phyloP scores from a whole-genome alignment of 495 filamentous ascomycete species.

The Articulospora tetracladia region DNA sequence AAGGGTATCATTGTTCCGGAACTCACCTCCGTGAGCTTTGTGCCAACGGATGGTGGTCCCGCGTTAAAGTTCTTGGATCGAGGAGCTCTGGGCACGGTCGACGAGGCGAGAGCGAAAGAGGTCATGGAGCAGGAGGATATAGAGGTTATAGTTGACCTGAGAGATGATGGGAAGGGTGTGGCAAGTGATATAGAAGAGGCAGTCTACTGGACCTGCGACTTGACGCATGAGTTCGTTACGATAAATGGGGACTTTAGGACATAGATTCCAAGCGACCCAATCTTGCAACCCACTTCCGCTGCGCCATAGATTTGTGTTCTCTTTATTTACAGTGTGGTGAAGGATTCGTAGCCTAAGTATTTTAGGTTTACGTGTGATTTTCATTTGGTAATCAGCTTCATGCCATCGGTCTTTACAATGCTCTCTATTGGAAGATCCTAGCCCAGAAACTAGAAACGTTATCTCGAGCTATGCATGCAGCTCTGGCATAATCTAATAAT shows the following conservation, averaged over 20 bases:
- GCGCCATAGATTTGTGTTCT: too few species aligned
- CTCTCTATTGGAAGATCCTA: too few species aligned
- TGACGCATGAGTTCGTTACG: constrained; percentile 5
- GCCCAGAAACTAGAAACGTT: too few species aligned
- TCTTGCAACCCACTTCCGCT: too few species aligned
- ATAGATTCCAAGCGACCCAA: background rate
- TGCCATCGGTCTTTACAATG: too few species aligned
- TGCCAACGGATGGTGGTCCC: constrained; percentile 73
- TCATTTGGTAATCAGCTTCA: too few species aligned
- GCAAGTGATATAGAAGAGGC: constrained; percentile 66
- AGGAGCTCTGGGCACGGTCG: constrained; percentile 83
- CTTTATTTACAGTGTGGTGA: too few species aligned
- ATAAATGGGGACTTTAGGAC: constrained; percentile 3
- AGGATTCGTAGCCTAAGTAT: too few species aligned
- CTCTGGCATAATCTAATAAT: too few species aligned
- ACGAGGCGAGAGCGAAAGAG: constrained; percentile 77
- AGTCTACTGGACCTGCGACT: constrained; percentile 91
- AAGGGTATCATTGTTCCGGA: constrained; percentile 65
- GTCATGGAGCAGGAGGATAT: constrained; percentile 58
- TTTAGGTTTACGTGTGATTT: too few species aligned
- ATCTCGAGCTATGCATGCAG: too few species aligned
- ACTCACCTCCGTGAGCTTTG: constrained; percentile 82
- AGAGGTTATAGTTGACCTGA: constrained; percentile 44
- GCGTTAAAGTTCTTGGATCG: constrained; percentile 78
- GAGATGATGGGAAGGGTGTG: constrained; percentile 66